Evolutionary conservation across 306 rosid genomes (phyloP).

Genomic region (Lathyrus sativus): DNA sequence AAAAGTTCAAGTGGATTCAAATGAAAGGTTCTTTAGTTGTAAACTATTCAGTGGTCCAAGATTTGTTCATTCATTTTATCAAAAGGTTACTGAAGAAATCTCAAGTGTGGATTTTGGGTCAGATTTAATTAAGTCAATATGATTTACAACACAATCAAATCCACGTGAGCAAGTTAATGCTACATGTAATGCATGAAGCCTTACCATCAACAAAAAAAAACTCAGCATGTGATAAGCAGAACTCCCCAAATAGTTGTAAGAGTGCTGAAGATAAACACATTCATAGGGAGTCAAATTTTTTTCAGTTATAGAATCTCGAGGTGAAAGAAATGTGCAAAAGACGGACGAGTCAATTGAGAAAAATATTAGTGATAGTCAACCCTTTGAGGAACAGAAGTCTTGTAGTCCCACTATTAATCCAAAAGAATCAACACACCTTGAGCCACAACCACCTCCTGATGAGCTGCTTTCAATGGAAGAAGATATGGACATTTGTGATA

Average conservation of each 20-base stretch:
- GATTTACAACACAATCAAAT: too few species aligned
- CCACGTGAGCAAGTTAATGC: too few species aligned
- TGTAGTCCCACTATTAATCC: conserved; percentile 57
- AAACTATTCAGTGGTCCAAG: too few species aligned
- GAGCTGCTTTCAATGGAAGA: conserved; percentile 97
- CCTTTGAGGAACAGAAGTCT: conserved; percentile 54
- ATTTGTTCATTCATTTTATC: too few species aligned
- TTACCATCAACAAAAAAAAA: too few species aligned
- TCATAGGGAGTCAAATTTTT: conserved; percentile 57
- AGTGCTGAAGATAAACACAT: conserved; percentile 63
- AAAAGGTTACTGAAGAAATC: too few species aligned
- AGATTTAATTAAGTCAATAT: too few species aligned
- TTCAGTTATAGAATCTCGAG: conserved; percentile 63
- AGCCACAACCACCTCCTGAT: conserved; percentile 57
- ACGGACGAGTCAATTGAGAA: conserved; percentile 51
- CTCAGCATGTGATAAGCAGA: conserved; percentile 55
- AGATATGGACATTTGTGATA: conserved; percentile 98
- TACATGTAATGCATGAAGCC: too few species aligned
- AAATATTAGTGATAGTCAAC: conserved; percentile 44
- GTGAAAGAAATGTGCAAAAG: conserved; percentile 46
- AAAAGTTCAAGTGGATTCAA: too few species aligned
- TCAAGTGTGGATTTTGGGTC: too few species aligned
- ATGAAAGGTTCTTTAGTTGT: too few species aligned
- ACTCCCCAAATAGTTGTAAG: conserved; percentile 48
- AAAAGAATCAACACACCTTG: conserved; percentile 55